Base-by-base conservation (phyloP, 805 yeast genomes). In the Pichia sporocuriosa region DNA sequence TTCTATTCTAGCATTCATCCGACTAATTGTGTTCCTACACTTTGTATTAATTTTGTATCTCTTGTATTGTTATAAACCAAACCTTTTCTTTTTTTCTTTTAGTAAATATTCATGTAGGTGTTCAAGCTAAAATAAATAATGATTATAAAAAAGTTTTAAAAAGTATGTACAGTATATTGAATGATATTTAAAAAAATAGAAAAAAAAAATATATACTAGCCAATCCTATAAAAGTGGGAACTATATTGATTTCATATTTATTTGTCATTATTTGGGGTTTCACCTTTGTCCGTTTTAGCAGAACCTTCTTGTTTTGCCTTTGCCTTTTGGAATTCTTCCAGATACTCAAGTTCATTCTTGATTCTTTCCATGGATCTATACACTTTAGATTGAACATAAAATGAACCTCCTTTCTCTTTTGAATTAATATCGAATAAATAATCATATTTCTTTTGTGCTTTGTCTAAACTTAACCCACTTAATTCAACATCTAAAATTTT, bases 361-460 rank as follows among this genome's bases (percentile, higher is more conserved):
- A 93, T 68, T 47, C 96, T 73, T 61, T 93, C 97, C 76, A 88
- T 84, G 20, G 98, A 97, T 62, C 96, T 77, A 63, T 77, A 88
- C 20, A 93, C 90, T 66, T 93, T 93, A 40, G 93, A 81, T 59
- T 93, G 98, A 39, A 93, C 60, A 57, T 90, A 93, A 59, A 93
- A 90, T 32, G 95, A 84, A 32, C 95, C 96, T n/a, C 96, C 95
- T 62, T 88, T 87, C 47, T 89, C 97, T 62, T 86, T 87, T 23
- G 93, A 77, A 67, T 93, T 93, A 42, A 87, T 84, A 36, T 84
- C 85, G 53, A 89, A 93, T 51, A 93, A 65, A 53, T 86, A 86
- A 45, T 81, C 77, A 66, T 82, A 93, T 59, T 84, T 83, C 44
- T 73, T 73, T 46, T 80, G 77, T 28, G 83, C 67, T 51, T 77